These are phyloP conservation scores for Kazachstania kunashirensis DNA, from an alignment of 805 yeast genomes.

Conservation along the genomic window DNA sequence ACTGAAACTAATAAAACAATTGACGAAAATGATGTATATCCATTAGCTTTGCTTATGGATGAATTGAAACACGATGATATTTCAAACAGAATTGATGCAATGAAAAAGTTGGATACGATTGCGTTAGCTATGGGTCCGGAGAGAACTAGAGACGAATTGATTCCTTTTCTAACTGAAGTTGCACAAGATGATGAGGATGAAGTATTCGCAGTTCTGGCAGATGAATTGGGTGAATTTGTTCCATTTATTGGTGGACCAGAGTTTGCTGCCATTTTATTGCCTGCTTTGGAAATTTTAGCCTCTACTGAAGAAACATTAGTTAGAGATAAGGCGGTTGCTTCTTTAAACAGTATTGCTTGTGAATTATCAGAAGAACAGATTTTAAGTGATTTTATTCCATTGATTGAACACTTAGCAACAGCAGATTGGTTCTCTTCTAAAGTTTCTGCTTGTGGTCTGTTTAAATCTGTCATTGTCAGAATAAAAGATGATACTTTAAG, in stretches of 20 bases:
- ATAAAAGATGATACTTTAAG: conserved; percentile 44
- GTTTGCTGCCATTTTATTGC: conserved; percentile 47
- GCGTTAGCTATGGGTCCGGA: conserved; percentile 93
- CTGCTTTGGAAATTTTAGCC: conserved; percentile 72
- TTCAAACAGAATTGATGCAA: conserved; percentile 84
- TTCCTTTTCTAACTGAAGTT: conserved; percentile 78
- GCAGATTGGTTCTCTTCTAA: conserved; percentile 93
- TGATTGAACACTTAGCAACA: conserved; percentile 66
- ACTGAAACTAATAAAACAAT: conserved; percentile 4
- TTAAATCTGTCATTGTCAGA: conserved; percentile 54
- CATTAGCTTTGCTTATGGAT: conserved; percentile 92
- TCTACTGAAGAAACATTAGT: conserved; percentile 95
- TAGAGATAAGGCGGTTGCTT: conserved; percentile 85
- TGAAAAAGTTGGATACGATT: conserved; percentile 88
- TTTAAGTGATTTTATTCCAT: conserved; percentile 56
- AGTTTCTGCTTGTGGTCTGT: conserved; percentile 86
- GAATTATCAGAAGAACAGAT: conserved; percentile 57
- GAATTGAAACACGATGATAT: conserved; percentile 96
- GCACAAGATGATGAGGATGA: conserved; percentile 98
- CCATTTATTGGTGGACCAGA: conserved; percentile 82
- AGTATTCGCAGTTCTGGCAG: conserved; percentile 87
- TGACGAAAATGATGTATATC: conserved; percentile 51
- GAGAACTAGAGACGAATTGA: conserved; percentile 76
- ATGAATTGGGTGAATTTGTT: conserved; percentile 77
- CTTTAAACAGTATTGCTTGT: conserved; percentile 61